Evolutionary conservation across 345 rosid species (phyloP).

Genomic region (Citrus hindsii): DNA sequence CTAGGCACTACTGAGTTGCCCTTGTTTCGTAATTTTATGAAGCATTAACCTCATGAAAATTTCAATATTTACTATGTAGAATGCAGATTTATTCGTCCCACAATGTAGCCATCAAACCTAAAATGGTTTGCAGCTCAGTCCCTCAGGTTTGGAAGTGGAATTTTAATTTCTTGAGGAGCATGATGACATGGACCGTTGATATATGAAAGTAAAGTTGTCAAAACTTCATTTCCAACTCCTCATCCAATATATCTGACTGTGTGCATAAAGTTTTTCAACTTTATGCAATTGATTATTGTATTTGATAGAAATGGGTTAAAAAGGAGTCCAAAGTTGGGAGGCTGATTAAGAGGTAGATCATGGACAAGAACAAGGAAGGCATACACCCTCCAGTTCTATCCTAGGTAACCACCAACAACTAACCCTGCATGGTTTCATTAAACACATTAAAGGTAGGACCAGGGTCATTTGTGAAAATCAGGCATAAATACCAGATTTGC

Average conservation of each 20-base stretch:
- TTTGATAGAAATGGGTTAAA: background rate
- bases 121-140: background rate
- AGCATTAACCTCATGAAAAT: too few species aligned
- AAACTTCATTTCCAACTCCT: background rate
- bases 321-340: background rate
- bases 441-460: background rate
- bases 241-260: background rate
- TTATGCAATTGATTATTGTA: too few species aligned
- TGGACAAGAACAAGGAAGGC: background rate
- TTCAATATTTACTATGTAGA: too few species aligned
- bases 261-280: too few species aligned
- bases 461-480: background rate
- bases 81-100: too few species aligned
- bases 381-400: background rate
- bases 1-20: too few species aligned
- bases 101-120: too few species aligned
- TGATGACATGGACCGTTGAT: background rate
- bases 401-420: background rate
- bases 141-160: background rate
- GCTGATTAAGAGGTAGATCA: background rate
- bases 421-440: background rate
- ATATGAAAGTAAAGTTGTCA: background rate
- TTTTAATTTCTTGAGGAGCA: background rate
- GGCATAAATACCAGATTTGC: background rate
- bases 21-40: too few species aligned